Base-by-base conservation (phyloP, 352 stramenopile genomes). In the Pythium phragmitis region DNA sequence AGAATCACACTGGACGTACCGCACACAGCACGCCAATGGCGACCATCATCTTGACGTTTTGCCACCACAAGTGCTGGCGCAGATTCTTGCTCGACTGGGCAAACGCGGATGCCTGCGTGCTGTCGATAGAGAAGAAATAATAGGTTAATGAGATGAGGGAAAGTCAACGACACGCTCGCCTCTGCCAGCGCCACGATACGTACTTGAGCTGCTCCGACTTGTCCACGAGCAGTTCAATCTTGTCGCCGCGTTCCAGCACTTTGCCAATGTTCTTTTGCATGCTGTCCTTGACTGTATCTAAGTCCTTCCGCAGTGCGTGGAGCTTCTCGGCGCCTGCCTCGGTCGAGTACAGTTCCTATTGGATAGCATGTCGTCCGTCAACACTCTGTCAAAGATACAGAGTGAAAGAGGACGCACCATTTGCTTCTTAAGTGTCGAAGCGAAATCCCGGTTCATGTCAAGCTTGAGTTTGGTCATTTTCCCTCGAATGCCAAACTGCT, bases 11-110 rank as follows among this genome's bases (percentile, higher is more conserved):
- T 52, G 4, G 47, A 64, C 84, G 30, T 85, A 96, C 87, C 64
- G 76, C 57, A 69, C 85, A 70, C 36, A 91, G 67, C 57, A 88
- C 69, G 56, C 74, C 80, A 36, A 91, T 88, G 16, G 83, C 81
- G 63, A 92, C 84, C 59, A 82, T 94, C 84, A 94, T 89, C 72
- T 96, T 96, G 33, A 96, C 68, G 53, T 96, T 96, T 65, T 96
- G 80, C 72, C 87, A 81, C 87, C 87, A 96, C 30, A 96, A 64
- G 47, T 91, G 80, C 23, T 85, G 85, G 8, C 85, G 87, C 7
- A 96, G 73, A 56, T 75, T 89, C 51, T 74, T 82, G 60, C 85
- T 96, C n/a, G 85, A 91, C 57, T 94, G 78, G 19, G 85, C 85
- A 69, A 96, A 96, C 3, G 82, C 83, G 33, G 85, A 72, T 0